Base-by-base conservation (phyloP, 139 green algal species). In the Haematococcus lacustris region DNA sequence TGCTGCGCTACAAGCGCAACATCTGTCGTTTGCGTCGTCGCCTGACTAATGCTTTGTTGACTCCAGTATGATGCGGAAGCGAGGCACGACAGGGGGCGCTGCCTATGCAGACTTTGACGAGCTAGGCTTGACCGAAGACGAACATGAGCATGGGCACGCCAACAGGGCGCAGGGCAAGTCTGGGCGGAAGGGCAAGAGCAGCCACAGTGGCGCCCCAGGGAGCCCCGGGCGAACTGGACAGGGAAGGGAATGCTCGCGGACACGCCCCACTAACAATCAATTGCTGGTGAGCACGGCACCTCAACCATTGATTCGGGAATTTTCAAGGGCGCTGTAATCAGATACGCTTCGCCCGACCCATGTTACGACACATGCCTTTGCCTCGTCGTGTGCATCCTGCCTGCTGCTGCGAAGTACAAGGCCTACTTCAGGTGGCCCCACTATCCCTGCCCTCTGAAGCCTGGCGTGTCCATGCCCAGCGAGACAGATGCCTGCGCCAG, bases 221-320 rank as follows among this genome's bases (percentile, higher is more conserved):
- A n/a, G n/a, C n/a, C n/a, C n/a, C n/a, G n/a, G n/a, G n/a, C n/a
- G n/a, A n/a, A n/a, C n/a, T n/a, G n/a, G n/a, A n/a, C n/a, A n/a
- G n/a, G n/a, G n/a, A n/a, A n/a, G n/a, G 39, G 39, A 60, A 38
- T n/a, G 30, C 32, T n/a, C 40, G 2, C 60, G 89, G 23, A 86
- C 86, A 0, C 73, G 91, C 34, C 93, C 92, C 0, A 97, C 93
- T 23, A 97, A 97, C 78, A 97, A 97, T 66, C 92, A 97, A 75
- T 78, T 97, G 5, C 81, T 97, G 91, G 17, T 28, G 4, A 5
- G 34, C 9, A 21, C 17, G 2, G 59, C 43, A 40, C n/a, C 5
- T 30, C 38, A 1, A 23, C 2, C 59, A 57, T 40, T 73, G 13
- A 3, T 37, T 35, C 35, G 30, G 17, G 21, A 32, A 30, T 2